Evolutionary conservation across 2,329 filamentous ascomycete species (phyloP), one percentile per base, ranked within the genome.

Genomic region (Ophidiomyces ophidiicola): DNA sequence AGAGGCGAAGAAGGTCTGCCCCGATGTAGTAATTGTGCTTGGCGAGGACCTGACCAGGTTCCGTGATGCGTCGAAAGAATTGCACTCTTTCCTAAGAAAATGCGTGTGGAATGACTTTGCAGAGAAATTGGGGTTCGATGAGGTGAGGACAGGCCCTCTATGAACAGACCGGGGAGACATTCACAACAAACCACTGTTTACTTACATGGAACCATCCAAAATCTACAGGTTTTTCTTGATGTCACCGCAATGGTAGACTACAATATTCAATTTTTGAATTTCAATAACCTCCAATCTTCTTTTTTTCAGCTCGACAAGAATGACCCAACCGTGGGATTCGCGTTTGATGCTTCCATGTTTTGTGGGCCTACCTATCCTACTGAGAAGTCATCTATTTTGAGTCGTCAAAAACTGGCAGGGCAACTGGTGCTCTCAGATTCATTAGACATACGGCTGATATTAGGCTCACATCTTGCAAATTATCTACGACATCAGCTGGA

Each of bases 1-100:
- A 38, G 85, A 94, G 46, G 90, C 88, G 3, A 82, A 75, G 60
- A 76, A 71, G 50, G 59, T 78, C 19, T 94, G 86, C 49, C 86
- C 87, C 0, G 83, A 93, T 41, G 72, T 93, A 11, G 75, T 94
- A 36, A 77, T 94, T 34, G 74, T 90, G 25, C 73, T 92, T 12
- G 87, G 88, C 20, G 86, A 96, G 60, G 86, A 93, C 51, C 66
- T 93, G 49, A 80, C 80, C 10, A 76, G 74, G 3, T 96, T 96
- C 54, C 78, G 88, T 10, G 77, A 94, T 68, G 80, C 74, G 17
- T 93, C 85, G 43, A 94, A 94, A 62, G 67, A 69, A 31, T 68
- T 94, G 3, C 92, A 83, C 60, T 64, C 69, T 21, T 81, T 87
- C 48, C 65, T 94, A 37, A 74, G 74, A 42, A 65, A 69, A 11